Evolutionary conservation across 2,329 filamentous ascomycete genomes (phyloP).

Genomic region (Hypoxylon sp.): DNA sequence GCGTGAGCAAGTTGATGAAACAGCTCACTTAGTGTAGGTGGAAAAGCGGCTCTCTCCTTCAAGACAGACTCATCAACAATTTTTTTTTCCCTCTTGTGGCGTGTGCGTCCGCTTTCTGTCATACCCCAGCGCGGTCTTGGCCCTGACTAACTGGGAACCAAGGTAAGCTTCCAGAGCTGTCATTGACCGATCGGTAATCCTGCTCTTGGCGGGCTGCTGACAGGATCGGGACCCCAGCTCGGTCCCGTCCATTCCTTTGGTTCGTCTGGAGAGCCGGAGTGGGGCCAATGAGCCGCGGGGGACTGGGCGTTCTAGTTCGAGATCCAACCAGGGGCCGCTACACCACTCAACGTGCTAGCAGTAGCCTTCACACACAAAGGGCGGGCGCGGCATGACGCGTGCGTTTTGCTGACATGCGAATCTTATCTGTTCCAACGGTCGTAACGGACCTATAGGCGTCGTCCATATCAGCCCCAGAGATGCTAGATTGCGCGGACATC

Average conservation of each 20-base stretch:
- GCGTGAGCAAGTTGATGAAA: slow-evolving; percentile 1
- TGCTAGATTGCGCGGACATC: slow-evolving; percentile 27
- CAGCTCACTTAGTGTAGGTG: background rate
- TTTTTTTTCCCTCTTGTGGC: background rate
- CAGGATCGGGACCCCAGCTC: slow-evolving; percentile 31
- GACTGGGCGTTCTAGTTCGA: slow-evolving; percentile 4
- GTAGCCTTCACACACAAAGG: background rate
- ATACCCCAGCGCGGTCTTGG: slow-evolving; percentile 26
- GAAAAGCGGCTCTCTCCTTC: background rate
- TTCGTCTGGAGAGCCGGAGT: background rate
- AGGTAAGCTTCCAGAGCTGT: background rate
- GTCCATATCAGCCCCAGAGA: slow-evolving; percentile 12
- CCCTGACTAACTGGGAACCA: slow-evolving; percentile 1
- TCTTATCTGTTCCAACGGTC: slow-evolving; percentile 15
- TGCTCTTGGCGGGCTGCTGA: slow-evolving; percentile 25
- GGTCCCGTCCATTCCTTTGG: slow-evolving; percentile 3
- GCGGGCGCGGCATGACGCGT: slow-evolving; percentile 28
- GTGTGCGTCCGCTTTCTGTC: slow-evolving; percentile 6
- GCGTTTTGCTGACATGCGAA: slow-evolving; percentile 31
- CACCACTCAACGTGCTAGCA: background rate
- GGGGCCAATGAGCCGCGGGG: slow-evolving; percentile 3
- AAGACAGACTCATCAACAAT: background rate
- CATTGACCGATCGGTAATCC: slow-evolving; percentile 30
- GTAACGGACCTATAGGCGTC: slow-evolving; percentile 13
- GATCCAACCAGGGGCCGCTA: slow-evolving; percentile 6